Base-by-base conservation (phyloP, 208 protist genomes). In the Trypanosoma platydactyli region DNA sequence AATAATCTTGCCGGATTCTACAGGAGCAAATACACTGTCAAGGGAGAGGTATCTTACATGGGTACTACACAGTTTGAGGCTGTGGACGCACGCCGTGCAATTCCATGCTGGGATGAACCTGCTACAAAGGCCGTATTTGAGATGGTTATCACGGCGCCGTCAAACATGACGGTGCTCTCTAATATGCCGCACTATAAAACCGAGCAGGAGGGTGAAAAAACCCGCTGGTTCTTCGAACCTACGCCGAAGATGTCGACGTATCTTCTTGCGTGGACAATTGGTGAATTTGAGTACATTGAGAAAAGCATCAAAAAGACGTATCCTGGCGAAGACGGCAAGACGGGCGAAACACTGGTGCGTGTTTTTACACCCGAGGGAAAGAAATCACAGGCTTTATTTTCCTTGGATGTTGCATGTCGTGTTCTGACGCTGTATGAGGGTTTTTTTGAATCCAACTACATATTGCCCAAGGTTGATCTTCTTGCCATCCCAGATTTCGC, bases 91-190 rank as follows among this genome's bases (percentile, higher is more conserved):
- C 84, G 97, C 48, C 76, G 91, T 38, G 90, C 91, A 20, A 92
- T 98, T 64, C 96, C 96, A 11, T 98, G 96, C 72, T 98, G 91
- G 88, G 97, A 98, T 64, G 97, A 98, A 79, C 97, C 97, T 1
- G 81, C 86, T 5, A 40, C 93, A 24, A 98, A 98, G 73, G 91
- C 97, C 1, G 88, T 88, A 6, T 99, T 99, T 75, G 78, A 83
- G 46, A 62, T 99, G n/a, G 83, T 80, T 57, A 56, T 99, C 13
- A 86, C 76, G 12, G 84, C 91, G 9, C 81, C 84, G 5, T 61
- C 68, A 11, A 30, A 92, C 51, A 44, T 89, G 45, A 68, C 73
- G 52, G 89, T 88, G 7, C 73, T 98, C 25, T 92, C 90, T 42
- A 99, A 99, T 84, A 98, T 90, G 77, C 79, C 81, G 6, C 61